Conservation (phyloP, 192 early-diverging fungal species). For the Rhizophagus clarus region DNA sequence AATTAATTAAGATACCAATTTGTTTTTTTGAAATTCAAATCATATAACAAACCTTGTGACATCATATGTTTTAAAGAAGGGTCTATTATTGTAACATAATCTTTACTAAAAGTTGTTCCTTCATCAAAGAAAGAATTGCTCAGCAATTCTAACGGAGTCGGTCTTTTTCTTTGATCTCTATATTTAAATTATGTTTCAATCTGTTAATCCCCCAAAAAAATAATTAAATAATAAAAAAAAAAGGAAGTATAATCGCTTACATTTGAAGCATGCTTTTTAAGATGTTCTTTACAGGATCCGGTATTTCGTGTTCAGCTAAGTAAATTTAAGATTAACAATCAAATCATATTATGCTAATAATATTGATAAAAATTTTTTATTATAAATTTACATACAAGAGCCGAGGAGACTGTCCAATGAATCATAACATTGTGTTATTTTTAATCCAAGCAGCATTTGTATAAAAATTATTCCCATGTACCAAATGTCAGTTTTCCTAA, state of each 20-base stretch:
- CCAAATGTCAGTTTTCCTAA: slow-evolving; percentile 76
- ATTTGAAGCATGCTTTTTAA: slow-evolving; percentile 60
- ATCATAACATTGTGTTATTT: slow-evolving; percentile 54
- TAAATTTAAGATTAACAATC: neutral
- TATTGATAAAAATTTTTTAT: neutral
- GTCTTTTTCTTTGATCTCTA: slow-evolving; percentile 66
- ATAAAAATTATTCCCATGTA: slow-evolving; percentile 65
- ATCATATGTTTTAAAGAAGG: slow-evolving; percentile 6
- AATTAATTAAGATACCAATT: neutral
- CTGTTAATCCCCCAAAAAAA: neutral
- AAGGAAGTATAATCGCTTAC: neutral
- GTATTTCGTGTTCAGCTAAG: slow-evolving; percentile 49
- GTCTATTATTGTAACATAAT: neutral
- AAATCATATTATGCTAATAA: neutral
- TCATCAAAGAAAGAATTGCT: slow-evolving; percentile 70
- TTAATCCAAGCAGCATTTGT: slow-evolving; percentile 72
- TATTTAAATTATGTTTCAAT: neutral
- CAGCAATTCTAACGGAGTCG: slow-evolving; percentile 74
- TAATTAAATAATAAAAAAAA: neutral
- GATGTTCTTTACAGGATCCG: slow-evolving; percentile 50
- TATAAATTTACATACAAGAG: slow-evolving; percentile 19
- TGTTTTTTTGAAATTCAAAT: neutral
- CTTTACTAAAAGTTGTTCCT: slow-evolving; percentile 15
- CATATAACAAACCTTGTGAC: neutral
- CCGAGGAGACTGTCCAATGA: slow-evolving; percentile 54